These are phyloP conservation scores for Brachypodium distachyon DNA, from an alignment of 202 grass and related monocot species.

Conservation along the genomic window DNA sequence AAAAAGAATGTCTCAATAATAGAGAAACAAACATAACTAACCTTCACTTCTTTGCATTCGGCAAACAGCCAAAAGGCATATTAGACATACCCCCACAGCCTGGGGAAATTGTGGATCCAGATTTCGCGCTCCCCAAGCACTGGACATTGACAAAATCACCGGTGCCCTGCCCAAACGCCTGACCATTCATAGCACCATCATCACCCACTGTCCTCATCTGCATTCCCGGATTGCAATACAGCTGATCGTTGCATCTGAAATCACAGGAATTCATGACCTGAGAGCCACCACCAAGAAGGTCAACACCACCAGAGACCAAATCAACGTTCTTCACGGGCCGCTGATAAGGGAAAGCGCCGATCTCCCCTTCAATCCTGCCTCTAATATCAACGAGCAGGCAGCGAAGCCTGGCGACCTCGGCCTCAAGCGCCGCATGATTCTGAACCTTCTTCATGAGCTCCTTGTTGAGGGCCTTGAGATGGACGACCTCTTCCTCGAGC, in stretches of 20 bases:
- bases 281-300: slow-evolving; percentile 23
- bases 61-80: slow-evolving; percentile 37
- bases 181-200: slow-evolving; percentile 19
- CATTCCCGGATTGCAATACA: slow-evolving; percentile 59
- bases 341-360: slow-evolving; percentile 79
- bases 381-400: slow-evolving; percentile 88
- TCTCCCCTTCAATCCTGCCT: slow-evolving; percentile 94
- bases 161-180: slow-evolving; percentile 35
- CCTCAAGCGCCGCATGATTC: slow-evolving; percentile 54
- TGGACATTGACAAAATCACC: slow-evolving; percentile 45
- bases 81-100: slow-evolving; percentile 30
- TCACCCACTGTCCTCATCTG: slow-evolving; percentile 35
- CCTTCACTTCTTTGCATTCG: slow-evolving; percentile 61
- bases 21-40: slow-evolving; percentile 7
- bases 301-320: slow-evolving; percentile 18
- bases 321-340: slow-evolving; percentile 28
- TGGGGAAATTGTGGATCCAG: slow-evolving; percentile 49
- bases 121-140: slow-evolving; percentile 36
- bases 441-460: slow-evolving; percentile 75
- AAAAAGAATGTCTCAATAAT: neutral
- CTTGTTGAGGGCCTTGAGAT: slow-evolving; percentile 52
- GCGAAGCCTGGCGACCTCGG: slow-evolving; percentile 63
- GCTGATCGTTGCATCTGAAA: slow-evolving; percentile 71
- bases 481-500: slow-evolving; percentile 64
- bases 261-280: slow-evolving; percentile 68